phyloP scores from a whole-genome alignment of 1,284 basidiomycete genomes.

The Ganoderma leucocontextum region DNA sequence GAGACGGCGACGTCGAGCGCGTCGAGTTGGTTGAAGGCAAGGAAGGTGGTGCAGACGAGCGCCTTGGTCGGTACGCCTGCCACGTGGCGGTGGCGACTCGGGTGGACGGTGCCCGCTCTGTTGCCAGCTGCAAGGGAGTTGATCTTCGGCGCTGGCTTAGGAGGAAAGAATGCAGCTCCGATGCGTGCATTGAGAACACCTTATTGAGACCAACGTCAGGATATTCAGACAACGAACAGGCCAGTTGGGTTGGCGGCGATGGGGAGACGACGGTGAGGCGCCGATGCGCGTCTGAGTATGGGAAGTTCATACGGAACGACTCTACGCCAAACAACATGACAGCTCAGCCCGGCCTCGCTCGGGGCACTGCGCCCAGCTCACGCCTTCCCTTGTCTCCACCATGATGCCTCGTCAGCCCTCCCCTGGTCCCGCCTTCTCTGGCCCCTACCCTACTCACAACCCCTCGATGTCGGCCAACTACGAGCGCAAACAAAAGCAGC shows the following conservation, averaged over 20 bases:
- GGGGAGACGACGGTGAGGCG: slow-evolving; percentile 23
- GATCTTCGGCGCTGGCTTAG: not conserved
- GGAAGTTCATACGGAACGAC: slow-evolving; percentile 38
- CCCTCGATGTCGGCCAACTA: slow-evolving; percentile 34
- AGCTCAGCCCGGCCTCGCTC: slow-evolving; percentile 33
- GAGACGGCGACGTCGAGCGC: slow-evolving; percentile 27
- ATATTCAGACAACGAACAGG: not conserved
- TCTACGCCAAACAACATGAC: slow-evolving; percentile 42
- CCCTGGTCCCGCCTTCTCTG: slow-evolving; percentile 34
- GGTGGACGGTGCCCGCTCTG: not conserved
- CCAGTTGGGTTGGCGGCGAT: not conserved
- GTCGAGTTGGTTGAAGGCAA: slow-evolving; percentile 30
- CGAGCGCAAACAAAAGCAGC: slow-evolving; percentile 57
- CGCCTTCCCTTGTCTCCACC: slow-evolving; percentile 34
- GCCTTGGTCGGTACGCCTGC: slow-evolving; percentile 22
- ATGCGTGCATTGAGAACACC: not conserved
- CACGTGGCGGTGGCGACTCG: slow-evolving; percentile 32
- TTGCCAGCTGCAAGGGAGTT: not conserved
- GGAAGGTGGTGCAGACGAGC: slow-evolving; percentile 25
- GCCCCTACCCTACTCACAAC: slow-evolving; percentile 32
- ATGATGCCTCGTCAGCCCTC: slow-evolving; percentile 50
- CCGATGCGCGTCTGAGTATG: slow-evolving; percentile 34
- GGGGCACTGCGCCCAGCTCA: slow-evolving; percentile 26
- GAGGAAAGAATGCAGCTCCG: not conserved
- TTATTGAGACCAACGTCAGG: not conserved